Evolutionary conservation across 2,329 filamentous ascomycete genomes (phyloP), one percentile per base, ranked within the genome.

Genomic region (Neonectria coccinea): DNA sequence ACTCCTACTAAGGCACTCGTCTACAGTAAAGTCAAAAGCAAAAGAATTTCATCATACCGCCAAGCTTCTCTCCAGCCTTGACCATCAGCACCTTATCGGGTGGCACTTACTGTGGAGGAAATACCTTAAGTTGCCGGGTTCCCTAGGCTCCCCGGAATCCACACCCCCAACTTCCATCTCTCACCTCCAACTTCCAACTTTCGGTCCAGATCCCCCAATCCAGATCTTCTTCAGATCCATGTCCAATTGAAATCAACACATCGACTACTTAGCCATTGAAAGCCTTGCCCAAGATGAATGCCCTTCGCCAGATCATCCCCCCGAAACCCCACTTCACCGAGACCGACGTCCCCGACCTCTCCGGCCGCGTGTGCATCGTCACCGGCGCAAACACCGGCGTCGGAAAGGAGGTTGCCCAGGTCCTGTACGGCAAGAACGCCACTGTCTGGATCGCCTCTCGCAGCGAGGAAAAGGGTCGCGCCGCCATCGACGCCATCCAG

Each of bases 301-400:
- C 62, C 41, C 45, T 73, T 14, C 64, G 60, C 36, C 71, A 74
- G 56, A 64, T 62, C 2, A 73, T 72, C 11, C 73, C 73, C 5
- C 66, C 70, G 1, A 72, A 68, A 27, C 73, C 73, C 9, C 48
- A 59, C 25, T 73, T 73, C 54, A 74, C 67, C 1, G 73, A 75
- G 42, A 25, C 94, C 76, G 92, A 97, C 73, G 85, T 97, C 27
- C 91, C 93, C 0, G 73, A 75, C 44, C 72, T 74, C 31, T 68
- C 68, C 4, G 66, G 60, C 18, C 73, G 70, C 91, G 89, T 91
- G 36, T 83, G 80, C 76, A 80, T 89, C 64, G 82, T 89, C 16
- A 89, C 78, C 1, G 78, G 78, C 41, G 74, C 76, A 59, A 79
- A 80, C 67, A 75, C 77, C 0, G 78, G 78, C 78, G 79, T 88